A percentile compares a stretch with the other conserved stretches of the same genome.
Evolutionary conservation across 352 stramenopile species (phyloP).

Genomic region (Globisporangium viniferum): DNA sequence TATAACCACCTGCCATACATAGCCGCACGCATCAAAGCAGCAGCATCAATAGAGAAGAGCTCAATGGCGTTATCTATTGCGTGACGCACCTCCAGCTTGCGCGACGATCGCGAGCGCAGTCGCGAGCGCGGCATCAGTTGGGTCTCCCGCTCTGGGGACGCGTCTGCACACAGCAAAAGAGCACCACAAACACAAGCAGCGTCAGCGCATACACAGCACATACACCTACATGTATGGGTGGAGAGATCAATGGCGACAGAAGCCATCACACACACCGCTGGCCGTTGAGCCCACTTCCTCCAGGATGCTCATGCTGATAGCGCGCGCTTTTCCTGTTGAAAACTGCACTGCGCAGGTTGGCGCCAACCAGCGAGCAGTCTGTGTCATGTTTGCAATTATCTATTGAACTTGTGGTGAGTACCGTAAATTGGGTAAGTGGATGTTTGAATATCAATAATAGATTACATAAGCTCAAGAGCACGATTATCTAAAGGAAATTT

Average conservation of each 20-base stretch:
- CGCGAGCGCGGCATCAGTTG: constrained; percentile 16
- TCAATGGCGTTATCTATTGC: not conserved
- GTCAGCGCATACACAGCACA: not conserved
- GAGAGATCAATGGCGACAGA: not conserved
- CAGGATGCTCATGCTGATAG: constrained; percentile 25
- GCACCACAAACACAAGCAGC: not conserved
- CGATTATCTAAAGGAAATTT: not conserved
- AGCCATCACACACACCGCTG: constrained; percentile 18
- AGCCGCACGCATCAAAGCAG: not conserved
- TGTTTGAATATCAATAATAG: not conserved
- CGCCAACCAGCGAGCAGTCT: constrained; percentile 9
- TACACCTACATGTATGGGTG: not conserved
- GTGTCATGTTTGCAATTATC: not conserved
- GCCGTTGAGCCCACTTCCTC: constrained; percentile 27
- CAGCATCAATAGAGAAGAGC: not conserved
- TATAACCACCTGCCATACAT: not conserved
- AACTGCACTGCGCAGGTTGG: not conserved
- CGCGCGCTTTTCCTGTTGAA: not conserved
- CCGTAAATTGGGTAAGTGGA: not conserved
- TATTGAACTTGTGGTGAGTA: not conserved
- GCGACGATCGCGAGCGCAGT: constrained; percentile 20
- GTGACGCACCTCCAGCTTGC: constrained; percentile 15
- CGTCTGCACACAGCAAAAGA: constrained; percentile 11
- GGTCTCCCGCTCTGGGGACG: constrained; percentile 13
- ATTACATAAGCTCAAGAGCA: not conserved